These are phyloP conservation scores for Talaromyces sp. DNA, from an alignment of 2,329 filamentous ascomycete species.

Conservation along the genomic window DNA sequence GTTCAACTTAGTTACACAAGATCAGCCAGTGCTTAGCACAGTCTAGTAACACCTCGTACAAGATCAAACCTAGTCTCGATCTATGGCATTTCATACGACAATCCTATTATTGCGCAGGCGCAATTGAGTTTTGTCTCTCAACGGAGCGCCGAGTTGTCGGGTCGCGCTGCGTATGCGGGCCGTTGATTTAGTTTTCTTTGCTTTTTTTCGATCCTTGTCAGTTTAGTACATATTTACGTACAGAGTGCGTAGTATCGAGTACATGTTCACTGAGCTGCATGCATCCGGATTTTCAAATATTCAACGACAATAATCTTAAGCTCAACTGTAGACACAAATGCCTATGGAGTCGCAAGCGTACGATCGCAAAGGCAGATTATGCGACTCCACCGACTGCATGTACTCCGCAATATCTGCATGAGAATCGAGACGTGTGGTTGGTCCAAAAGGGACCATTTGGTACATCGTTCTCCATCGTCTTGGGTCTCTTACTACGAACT, in stretches of 20 bases:
- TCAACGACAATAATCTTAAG: too few species aligned
- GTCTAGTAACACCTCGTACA: not conserved
- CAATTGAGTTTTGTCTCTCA: slow-evolving; percentile 1
- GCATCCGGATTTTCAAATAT: too few species aligned
- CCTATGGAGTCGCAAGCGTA: not conserved
- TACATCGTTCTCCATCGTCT: not conserved
- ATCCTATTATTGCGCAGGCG: not conserved
- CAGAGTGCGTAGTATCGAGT: not conserved
- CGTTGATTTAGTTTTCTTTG: not conserved
- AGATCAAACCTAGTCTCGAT: not conserved
- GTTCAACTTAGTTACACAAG: not conserved
- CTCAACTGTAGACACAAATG: not conserved
- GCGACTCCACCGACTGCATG: not conserved
- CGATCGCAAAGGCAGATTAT: not conserved
- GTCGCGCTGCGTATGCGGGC: slow-evolving; percentile 4
- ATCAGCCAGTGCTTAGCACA: not conserved
- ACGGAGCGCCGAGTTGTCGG: not conserved
- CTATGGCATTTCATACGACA: not conserved
- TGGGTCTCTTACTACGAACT: not conserved
- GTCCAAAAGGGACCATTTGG: not conserved
- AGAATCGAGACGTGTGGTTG: not conserved
- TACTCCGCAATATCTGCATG: slow-evolving; percentile 2
- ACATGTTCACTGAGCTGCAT: too few species aligned
- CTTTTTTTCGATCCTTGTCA: not conserved
- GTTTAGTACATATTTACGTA: not conserved